phyloP scores from a whole-genome alignment of 257 asterid genomes.

The Linderniella brevidens region DNA sequence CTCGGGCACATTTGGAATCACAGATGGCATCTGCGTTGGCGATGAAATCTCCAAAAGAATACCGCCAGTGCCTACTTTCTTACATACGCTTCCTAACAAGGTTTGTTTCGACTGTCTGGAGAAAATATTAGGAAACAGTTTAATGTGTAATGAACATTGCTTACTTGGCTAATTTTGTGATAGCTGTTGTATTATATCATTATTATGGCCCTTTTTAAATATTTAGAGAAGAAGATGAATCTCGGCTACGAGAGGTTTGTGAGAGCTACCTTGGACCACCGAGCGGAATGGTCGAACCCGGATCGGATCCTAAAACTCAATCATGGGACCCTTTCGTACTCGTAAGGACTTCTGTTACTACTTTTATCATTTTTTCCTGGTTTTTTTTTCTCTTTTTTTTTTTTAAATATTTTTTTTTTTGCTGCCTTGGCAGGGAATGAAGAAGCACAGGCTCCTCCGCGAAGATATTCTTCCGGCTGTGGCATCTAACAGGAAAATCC shows the following conservation, averaged over 20 bases:
- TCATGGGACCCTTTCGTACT: slow-evolving; percentile 79
- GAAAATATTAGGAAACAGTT: not conserved
- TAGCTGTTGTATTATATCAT: slow-evolving; percentile 39
- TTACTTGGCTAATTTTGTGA: not conserved
- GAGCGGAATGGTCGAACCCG: slow-evolving; percentile 50
- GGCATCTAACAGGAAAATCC: slow-evolving; percentile 92
- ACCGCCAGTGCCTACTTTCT: slow-evolving; percentile 79
- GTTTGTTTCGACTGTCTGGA: slow-evolving; percentile 22
- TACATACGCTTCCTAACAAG: slow-evolving; percentile 78
- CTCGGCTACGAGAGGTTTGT: slow-evolving; percentile 85
- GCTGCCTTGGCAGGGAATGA: slow-evolving; percentile 57
- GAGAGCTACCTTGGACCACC: slow-evolving; percentile 99
- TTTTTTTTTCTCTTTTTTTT: not conserved
- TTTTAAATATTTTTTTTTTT: not conserved
- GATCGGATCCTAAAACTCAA: slow-evolving; percentile 22
- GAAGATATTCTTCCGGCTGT: slow-evolving; percentile 98
- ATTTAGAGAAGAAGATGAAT: slow-evolving; percentile 82
- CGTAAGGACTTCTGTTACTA: slow-evolving; percentile 28
- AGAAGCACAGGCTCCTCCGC: slow-evolving; percentile 77
- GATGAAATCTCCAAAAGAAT: slow-evolving; percentile 75
- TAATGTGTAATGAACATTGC: not conserved
- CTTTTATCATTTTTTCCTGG: not conserved
- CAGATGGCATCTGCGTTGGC: slow-evolving; percentile 91
- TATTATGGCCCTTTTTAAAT: slow-evolving; percentile 2
- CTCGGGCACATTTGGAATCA: slow-evolving; percentile 94